Percentiles rank a stretch among this genome's conserved stretches.
Conservation (phyloP, 2,329 filamentous ascomycete species). For the Phaeosphaeriaceae sp. region DNA sequence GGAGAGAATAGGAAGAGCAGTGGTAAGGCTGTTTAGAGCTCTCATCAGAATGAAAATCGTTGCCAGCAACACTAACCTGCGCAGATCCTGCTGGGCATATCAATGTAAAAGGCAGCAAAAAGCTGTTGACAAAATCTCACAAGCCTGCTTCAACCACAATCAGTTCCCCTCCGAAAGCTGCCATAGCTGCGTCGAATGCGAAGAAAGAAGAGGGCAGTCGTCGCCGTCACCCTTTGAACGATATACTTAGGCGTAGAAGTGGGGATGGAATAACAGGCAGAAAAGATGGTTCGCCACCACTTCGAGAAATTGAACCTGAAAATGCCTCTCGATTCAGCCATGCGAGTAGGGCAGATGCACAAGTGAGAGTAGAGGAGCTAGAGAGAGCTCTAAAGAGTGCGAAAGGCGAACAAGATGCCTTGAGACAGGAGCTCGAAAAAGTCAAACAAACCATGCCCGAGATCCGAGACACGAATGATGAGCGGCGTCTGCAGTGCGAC, state of each 20-base stretch:
- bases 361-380: conserved; percentile 31
- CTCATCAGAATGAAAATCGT: neutral
- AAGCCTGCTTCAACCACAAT: conserved; percentile 30
- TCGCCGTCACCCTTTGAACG: conserved; percentile 38
- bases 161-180: conserved; percentile 40
- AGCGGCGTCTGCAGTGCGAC: conserved; percentile 23
- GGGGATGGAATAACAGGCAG: conserved; percentile 3
- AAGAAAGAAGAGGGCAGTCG: conserved; percentile 42
- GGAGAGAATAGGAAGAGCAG: conserved; percentile 39
- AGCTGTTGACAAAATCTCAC: conserved; percentile 27
- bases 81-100: conserved; percentile 34
- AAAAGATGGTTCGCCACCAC: neutral
- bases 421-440: conserved; percentile 35
- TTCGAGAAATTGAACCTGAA: conserved; percentile 1
- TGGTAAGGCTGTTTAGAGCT: conserved; percentile 24
- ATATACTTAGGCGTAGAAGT: conserved; percentile 30
- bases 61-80: conserved; percentile 6
- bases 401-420: conserved; percentile 27
- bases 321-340: conserved; percentile 5
- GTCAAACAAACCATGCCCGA: conserved; percentile 25
- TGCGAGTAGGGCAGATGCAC: conserved; percentile 4
- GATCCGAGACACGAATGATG: conserved; percentile 27
- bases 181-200: conserved; percentile 30
- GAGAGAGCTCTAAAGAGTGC: conserved; percentile 33
- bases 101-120: conserved; percentile 33